Percentiles rank a stretch among this genome's conserved stretches.
Conservation (phyloP, 2,329 filamentous ascomycete species). For the Chrysoporthe cubensis region DNA sequence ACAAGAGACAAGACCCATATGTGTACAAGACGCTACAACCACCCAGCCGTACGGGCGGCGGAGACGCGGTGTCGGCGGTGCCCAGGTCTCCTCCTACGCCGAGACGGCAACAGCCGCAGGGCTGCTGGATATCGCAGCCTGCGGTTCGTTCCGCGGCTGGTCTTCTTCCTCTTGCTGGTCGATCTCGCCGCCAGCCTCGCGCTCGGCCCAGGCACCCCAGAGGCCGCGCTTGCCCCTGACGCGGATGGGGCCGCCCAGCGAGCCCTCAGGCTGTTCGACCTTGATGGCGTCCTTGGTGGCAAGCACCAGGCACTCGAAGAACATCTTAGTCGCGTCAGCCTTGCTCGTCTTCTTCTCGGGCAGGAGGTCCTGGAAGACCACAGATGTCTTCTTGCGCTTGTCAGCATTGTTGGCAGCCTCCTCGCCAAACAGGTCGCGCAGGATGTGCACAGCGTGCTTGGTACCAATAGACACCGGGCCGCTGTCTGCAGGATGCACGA, state of each 20-base stretch:
- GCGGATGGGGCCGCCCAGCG: constrained; percentile 77
- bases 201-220: constrained; percentile 95
- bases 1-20: constrained; percentile 11
- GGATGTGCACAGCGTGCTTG: constrained; percentile 92
- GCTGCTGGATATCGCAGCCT: constrained; percentile 37
- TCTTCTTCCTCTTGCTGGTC: constrained; percentile 52
- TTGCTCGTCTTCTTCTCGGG: constrained; percentile 81
- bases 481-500: constrained; percentile 80
- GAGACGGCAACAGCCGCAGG: constrained; percentile 27
- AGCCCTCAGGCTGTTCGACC: constrained; percentile 78
- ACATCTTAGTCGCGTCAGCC: constrained; percentile 98
- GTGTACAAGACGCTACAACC: constrained; percentile 23
- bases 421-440: constrained; percentile 83
- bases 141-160: constrained; percentile 35
- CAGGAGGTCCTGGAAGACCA: constrained; percentile 89
- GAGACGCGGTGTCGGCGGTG: not conserved
- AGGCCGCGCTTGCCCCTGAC: constrained; percentile 92
- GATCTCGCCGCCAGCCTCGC: constrained; percentile 67
- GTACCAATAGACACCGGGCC: constrained; percentile 89
- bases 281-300: constrained; percentile 98
- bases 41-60: not conserved
- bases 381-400: constrained; percentile 74
- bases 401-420: constrained; percentile 70
- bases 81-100: constrained; percentile 22
- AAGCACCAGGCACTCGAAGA: constrained; percentile 94